These are phyloP conservation scores for Nephelium lappaceum DNA, from an alignment of 345 rosid species.

Conservation along the genomic window DNA sequence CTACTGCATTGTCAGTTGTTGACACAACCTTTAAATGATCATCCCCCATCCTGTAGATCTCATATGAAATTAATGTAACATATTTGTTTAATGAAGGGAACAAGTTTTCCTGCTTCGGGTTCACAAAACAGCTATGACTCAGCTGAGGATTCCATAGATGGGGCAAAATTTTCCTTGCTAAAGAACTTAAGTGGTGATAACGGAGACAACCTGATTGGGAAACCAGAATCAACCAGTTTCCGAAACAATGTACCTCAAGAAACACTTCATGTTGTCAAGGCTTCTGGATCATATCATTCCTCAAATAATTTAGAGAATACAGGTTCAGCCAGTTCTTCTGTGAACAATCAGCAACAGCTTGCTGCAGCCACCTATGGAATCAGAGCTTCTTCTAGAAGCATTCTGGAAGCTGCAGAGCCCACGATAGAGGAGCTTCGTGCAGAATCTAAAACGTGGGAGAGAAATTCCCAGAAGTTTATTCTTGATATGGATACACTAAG, in stretches of 20 bases:
- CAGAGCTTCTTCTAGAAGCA: slow-evolving; percentile 41
- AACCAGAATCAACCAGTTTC: slow-evolving; percentile 28
- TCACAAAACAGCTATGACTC: slow-evolving; percentile 45
- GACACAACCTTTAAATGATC: neutral
- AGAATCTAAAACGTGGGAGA: slow-evolving; percentile 66
- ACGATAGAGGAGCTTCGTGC: slow-evolving; percentile 45
- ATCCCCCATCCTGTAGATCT: neutral
- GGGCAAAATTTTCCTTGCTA: slow-evolving; percentile 18
- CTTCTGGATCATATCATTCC: slow-evolving; percentile 36
- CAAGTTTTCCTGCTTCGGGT: slow-evolving; percentile 31
- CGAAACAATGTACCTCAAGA: slow-evolving; percentile 22
- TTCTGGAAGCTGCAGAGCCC: slow-evolving; percentile 54
- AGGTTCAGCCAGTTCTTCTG: slow-evolving; percentile 29
- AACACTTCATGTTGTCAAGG: slow-evolving; percentile 16
- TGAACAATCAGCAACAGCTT: slow-evolving; percentile 23
- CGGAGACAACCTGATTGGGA: slow-evolving; percentile 10
- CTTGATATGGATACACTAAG: slow-evolving; percentile 49
- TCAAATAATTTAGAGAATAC: slow-evolving; percentile 26
- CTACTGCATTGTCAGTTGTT: too few relatives aligned
- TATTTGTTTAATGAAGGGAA: slow-evolving; percentile 28
- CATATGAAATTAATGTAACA: neutral
- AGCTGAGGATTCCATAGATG: slow-evolving; percentile 27
- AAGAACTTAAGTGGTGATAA: slow-evolving; percentile 20
- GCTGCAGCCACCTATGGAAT: slow-evolving; percentile 24
- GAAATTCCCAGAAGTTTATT: slow-evolving; percentile 48